phyloP scores from a whole-genome alignment of 202 grass and related monocot genomes.

The Carex arenaria region DNA sequence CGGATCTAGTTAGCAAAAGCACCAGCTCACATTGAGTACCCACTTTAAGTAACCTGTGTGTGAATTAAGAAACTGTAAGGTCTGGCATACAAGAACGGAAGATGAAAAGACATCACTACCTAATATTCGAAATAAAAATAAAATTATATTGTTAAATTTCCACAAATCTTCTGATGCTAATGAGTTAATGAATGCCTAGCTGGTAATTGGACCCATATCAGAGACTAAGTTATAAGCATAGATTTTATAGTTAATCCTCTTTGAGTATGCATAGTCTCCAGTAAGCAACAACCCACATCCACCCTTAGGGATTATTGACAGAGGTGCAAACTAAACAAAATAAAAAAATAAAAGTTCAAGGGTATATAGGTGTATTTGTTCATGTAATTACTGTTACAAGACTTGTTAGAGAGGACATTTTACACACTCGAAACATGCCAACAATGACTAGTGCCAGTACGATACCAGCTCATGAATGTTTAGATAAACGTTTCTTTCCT shows the following conservation, averaged over 20 bases:
- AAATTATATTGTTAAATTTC: background rate
- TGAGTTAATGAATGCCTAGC: background rate
- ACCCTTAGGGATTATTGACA: background rate
- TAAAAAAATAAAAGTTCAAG: background rate
- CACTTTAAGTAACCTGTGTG: background rate
- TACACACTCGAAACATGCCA: no score
- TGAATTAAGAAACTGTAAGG: background rate
- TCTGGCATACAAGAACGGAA: no score
- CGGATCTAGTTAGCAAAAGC: conserved; percentile 42
- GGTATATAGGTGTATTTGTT: no score
- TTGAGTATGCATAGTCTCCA: background rate
- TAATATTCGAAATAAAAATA: conserved; percentile 17
- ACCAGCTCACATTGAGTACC: conserved; percentile 38
- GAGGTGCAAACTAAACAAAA: background rate
- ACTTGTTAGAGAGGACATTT: no score
- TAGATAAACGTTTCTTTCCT: no score
- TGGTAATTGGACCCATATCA: background rate
- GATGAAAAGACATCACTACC: conserved; percentile 96
- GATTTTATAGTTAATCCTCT: background rate
- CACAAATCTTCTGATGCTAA: background rate
- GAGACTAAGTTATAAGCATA: background rate
- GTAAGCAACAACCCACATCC: background rate
- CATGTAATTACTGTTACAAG: no score
- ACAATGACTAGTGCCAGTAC: no score
- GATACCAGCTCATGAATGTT: no score